Base-by-base conservation (phyloP, 169 alveolate genomes). In the Eimeria zaria region DNA sequence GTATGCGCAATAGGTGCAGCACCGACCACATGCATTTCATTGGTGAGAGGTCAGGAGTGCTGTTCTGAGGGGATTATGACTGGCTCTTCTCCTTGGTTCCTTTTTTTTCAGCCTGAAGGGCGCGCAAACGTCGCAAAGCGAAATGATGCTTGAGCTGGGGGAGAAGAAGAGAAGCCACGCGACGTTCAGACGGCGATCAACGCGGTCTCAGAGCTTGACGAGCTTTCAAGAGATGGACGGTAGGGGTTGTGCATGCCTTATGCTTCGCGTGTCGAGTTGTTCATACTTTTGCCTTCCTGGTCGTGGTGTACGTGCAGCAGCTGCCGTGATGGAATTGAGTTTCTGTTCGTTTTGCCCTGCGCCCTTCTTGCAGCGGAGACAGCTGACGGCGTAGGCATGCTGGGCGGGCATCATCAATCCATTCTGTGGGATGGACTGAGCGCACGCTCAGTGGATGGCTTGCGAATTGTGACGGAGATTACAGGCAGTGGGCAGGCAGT, bases 401-500 rank as follows among this genome's bases (percentile, higher is more conserved):
- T 84, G 44, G 64, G 76, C 5, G 83, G 78, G n/a, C 93, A 39
- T 41, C 83, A 62, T 11, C 81, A 36, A 9, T 87, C 93, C 60
- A 48, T 87, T 9, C 64, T 87, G 33, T 87, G 93, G 93, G 93
- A 87, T 58, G 93, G 93, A 5, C 93, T 87, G 64, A 87, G 93
- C 83, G 93, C 93, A 12, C 67, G 83, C 0, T 60, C 93, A 41
- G 60, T n/a, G 83, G 93, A 87, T 11, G 93, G 93, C 8, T 55
- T 87, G 41, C 81, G 93, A 9, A 83, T 87, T 58, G 93, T 87
- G 41, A 87, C 93, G 33, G 93, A 87, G 33, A 87, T 87, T 9
- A 87, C 93, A 9, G 93, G 93, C 78, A 87, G 81, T 16, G 93
- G 93, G 16, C 83, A 87, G 51, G 93, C 93, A 14, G 93, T 87